Evolutionary conservation across 2,329 filamentous ascomycete species (phyloP), one percentile per base, ranked within the genome.

Genomic region (Falciphora oryzae): DNA sequence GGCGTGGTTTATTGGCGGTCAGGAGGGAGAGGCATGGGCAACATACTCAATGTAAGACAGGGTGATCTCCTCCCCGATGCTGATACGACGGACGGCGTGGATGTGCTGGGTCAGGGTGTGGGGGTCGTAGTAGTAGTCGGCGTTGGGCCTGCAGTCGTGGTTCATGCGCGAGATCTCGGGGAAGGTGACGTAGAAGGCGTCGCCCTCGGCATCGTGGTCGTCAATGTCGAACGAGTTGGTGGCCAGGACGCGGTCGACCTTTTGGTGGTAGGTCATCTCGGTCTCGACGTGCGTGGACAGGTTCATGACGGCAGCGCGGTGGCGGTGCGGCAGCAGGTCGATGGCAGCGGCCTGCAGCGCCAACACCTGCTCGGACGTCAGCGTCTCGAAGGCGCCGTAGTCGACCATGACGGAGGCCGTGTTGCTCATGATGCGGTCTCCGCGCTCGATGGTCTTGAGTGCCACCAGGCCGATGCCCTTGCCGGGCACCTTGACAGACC

Each of bases 111-210:
- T 73, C 53, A 80, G 71, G 1, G 75, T 75, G 4, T 70, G 65
- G 56, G 72, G 69, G 67, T 79, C 76, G 65, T 78, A 79, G 67
- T 73, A 75, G 71, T 80, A 80, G 68, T 77, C 78, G 35, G 76
- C 74, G 66, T 80, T 80, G 35, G 79, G 76, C 1, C 78, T 75
- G 53, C 79, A 81, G 70, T 80, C 77, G 69, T 81, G 79, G 70
- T 81, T 81, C 67, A 79, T 70, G 32, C 77, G 72, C 28, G 78
- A 77, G 65, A 78, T 75, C 64, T 76, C 73, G 7, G 77, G 75
- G 63, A 79, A 79, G n/a, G 78, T 72, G 63, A 73, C 72, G 65
- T 74, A 77, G 64, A 76, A 75, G 38, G 70, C 65, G 28, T 70
- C 68, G 31, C 74, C 70, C 2, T 68, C 67, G 61, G 70, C 70